Evolutionary conservation across 2,329 filamentous ascomycete genomes (phyloP).

Genomic region (Alternaria sp.): DNA sequence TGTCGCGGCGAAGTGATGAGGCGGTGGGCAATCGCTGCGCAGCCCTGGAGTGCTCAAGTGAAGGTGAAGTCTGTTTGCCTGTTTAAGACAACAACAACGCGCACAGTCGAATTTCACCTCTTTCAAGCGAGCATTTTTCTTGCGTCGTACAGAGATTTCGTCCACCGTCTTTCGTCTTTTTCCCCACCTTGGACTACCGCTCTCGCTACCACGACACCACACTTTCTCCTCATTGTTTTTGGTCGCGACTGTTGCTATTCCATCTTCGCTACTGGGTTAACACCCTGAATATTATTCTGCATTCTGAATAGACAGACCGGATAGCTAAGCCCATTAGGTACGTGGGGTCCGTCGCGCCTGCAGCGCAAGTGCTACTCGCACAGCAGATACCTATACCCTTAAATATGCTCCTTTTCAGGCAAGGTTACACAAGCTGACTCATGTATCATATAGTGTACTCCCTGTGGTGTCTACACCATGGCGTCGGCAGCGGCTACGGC

Average conservation of each 20-base stretch:
- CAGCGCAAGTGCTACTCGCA: neutral
- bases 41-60: neutral
- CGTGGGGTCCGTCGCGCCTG: neutral
- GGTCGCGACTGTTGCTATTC: neutral
- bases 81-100: neutral
- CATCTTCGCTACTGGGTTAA: too few relatives aligned
- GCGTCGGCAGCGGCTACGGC: neutral
- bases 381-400: neutral
- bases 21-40: neutral
- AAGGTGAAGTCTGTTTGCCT: constrained; percentile 7
- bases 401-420: neutral
- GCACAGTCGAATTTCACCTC: neutral
- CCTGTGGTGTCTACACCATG: constrained; percentile 1
- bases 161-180: neutral
- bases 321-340: neutral
- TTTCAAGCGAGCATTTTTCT: neutral
- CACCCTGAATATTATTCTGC: neutral
- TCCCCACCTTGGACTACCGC: neutral
- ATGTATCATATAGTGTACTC: neutral
- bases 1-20: constrained; percentile 3
- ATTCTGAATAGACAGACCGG: neutral
- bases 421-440: neutral
- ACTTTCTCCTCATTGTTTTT: neutral
- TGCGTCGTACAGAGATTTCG: neutral
- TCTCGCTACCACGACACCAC: neutral